phyloP scores from a whole-genome alignment of 2,329 filamentous ascomycete genomes.

The Sporothrix dimorphospora region DNA sequence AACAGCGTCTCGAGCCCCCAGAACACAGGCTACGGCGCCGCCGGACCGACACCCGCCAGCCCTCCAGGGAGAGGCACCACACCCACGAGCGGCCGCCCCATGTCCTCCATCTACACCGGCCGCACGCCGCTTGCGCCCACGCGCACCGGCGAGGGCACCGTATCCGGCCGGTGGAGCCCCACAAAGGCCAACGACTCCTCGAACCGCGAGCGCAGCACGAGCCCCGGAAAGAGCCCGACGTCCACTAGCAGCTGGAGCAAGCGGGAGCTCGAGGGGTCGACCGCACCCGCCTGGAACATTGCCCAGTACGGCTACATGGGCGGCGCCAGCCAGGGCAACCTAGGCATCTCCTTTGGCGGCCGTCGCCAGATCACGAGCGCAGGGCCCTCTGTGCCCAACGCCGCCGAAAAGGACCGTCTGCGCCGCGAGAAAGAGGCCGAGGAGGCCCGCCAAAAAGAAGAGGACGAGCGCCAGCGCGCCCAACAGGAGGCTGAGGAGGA shows the following conservation, averaged over 20 bases:
- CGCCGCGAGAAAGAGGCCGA: constrained; percentile 60
- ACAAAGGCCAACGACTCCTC: constrained; percentile 51
- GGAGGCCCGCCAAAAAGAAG: constrained; percentile 63
- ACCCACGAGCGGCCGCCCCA: constrained; percentile 21
- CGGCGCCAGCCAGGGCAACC: constrained; percentile 91
- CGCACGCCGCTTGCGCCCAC: constrained; percentile 50
- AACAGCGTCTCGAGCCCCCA: constrained; percentile 56
- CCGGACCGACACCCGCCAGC: constrained; percentile 37
- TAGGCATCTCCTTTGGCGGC: constrained; percentile 90
- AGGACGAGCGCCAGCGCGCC: constrained; percentile 51
- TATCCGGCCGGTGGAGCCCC: constrained; percentile 60
- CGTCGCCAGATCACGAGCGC: constrained; percentile 90
- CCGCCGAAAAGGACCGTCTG: constrained; percentile 80
- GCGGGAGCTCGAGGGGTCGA: constrained; percentile 76
- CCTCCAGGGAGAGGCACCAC: constrained; percentile 12
- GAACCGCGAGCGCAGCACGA: constrained; percentile 58
- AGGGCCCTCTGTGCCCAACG: constrained; percentile 74
- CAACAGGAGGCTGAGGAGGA: constrained; percentile 63
- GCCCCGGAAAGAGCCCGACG: constrained; percentile 57
- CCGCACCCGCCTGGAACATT: constrained; percentile 95
- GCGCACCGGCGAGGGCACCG: constrained; percentile 53
- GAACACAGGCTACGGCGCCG: constrained; percentile 47
- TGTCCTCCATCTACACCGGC: constrained; percentile 52
- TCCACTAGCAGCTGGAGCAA: constrained; percentile 90
- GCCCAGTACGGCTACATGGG: constrained; percentile 98